phyloP scores from a whole-genome alignment of 148 eudicot species.

The Rhododendron ovatum region DNA sequence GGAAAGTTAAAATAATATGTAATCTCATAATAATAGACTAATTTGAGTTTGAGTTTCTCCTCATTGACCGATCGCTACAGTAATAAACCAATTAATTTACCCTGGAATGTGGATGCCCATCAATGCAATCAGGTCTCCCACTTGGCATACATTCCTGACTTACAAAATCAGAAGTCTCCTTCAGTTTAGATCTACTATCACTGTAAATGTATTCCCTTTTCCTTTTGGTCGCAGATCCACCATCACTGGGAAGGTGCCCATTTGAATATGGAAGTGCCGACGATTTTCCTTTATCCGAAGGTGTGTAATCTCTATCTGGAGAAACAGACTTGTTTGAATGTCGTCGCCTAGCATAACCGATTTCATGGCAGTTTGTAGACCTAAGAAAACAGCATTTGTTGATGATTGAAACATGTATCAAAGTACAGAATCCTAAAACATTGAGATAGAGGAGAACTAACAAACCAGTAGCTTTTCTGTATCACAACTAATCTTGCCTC shows the following conservation, averaged over 20 bases:
- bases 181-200: too few relatives aligned
- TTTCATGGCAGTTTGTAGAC: conserved; percentile 60
- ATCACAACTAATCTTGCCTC: conserved; percentile 51
- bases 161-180: too few relatives aligned
- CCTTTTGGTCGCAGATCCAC: background rate
- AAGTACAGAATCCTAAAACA: background rate
- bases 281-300: conserved; percentile 21
- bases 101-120: background rate
- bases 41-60: background rate
- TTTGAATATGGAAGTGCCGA: background rate
- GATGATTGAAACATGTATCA: background rate
- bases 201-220: background rate
- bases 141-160: background rate
- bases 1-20: background rate
- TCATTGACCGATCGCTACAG: too few relatives aligned
- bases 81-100: background rate
- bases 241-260: background rate
- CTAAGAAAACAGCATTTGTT: conserved; percentile 39
- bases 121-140: background rate
- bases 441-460: conserved; percentile 8
- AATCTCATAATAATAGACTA: too few relatives aligned
- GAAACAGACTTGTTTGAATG: conserved; percentile 15
- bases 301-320: conserved; percentile 16
- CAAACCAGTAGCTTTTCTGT: conserved; percentile 85
- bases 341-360: conserved; percentile 74